Percentiles rank a stretch among this genome's conserved stretches.
These are phyloP conservation scores for Pelagomonas calceolata DNA, from an alignment of 108 stramenopile genomes.

Conservation along the genomic window DNA sequence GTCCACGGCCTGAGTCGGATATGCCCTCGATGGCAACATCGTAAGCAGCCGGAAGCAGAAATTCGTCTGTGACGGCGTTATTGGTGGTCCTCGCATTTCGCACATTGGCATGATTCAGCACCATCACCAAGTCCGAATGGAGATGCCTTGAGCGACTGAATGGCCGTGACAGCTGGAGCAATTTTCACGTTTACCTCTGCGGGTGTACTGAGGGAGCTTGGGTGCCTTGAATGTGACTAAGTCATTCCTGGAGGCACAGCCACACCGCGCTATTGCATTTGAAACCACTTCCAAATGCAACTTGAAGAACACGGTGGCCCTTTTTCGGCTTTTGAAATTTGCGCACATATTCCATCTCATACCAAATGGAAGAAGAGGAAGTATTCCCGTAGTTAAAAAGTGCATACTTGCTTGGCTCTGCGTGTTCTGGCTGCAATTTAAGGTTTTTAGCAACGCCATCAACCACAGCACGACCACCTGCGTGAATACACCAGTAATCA, in stretches of 20 bases:
- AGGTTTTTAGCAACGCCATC: constrained; percentile 96
- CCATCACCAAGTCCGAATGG: too few relatives aligned
- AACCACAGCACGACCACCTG: constrained; percentile 88
- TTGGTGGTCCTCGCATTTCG: too few relatives aligned
- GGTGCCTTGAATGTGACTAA: too few relatives aligned
- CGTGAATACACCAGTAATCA: constrained; percentile 97
- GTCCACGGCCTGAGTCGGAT: neutral
- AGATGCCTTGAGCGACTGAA: too few relatives aligned
- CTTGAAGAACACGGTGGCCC: constrained; percentile 80
- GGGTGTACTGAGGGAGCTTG: too few relatives aligned
- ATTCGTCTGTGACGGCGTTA: too few relatives aligned
- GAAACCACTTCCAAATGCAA: constrained; percentile 96
- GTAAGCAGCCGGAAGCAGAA: neutral
- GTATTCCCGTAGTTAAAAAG: constrained; percentile 93
- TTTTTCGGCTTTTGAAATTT: constrained; percentile 78
- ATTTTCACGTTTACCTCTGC: too few relatives aligned
- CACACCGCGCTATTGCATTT: constrained; percentile 96
- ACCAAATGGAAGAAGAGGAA: constrained; percentile 90
- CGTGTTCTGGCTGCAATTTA: constrained; percentile 75
- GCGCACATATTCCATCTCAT: constrained; percentile 88
- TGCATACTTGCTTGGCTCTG: constrained; percentile 79
- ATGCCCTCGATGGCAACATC: neutral
- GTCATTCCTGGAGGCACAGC: constrained; percentile 41
- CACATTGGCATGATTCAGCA: too few relatives aligned
- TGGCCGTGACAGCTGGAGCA: too few relatives aligned